These are phyloP conservation scores for Graphilbum sp. DNA, from an alignment of 2,329 filamentous ascomycete species.

Conservation along the genomic window DNA sequence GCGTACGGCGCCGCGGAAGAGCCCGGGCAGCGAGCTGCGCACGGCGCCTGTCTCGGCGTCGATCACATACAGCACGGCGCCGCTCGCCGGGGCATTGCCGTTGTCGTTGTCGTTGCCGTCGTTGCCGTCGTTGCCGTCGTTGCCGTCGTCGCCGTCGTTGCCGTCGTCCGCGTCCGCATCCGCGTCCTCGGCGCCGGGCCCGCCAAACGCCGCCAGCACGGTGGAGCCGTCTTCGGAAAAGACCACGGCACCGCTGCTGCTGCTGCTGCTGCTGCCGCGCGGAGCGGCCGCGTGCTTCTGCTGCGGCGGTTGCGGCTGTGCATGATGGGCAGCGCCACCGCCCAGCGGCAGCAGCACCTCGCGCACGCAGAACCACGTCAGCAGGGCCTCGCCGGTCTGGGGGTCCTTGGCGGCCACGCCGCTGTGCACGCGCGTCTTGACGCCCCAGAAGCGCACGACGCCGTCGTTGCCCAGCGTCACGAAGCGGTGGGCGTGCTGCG, in stretches of 20 bases:
- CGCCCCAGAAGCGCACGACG: conserved; percentile 65
- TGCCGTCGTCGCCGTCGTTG: background rate
- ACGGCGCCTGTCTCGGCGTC: conserved; percentile 54
- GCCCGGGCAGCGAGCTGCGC: conserved; percentile 45
- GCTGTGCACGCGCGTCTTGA: conserved; percentile 50
- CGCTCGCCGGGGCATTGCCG: background rate
- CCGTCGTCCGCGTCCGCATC: background rate
- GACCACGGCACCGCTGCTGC: conserved; percentile 45
- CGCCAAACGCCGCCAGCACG: conserved; percentile 50
- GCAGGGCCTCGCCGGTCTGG: conserved; percentile 35
- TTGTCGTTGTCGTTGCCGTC: background rate
- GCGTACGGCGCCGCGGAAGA: conserved; percentile 49
- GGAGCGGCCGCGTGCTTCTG: no score
- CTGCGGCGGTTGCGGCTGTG: background rate
- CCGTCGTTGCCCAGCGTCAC: conserved; percentile 75
- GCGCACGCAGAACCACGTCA: conserved; percentile 59
- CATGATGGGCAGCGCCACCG: conserved; percentile 20
- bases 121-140: background rate
- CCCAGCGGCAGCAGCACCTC: conserved; percentile 27
- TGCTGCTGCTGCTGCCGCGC: no score
- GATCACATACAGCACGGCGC: conserved; percentile 55
- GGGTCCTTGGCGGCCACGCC: conserved; percentile 47
- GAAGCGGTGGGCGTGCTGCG: conserved; percentile 51
- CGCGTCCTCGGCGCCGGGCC: conserved; percentile 5
- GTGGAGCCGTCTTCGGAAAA: conserved; percentile 78